Evolutionary conservation across 2,329 filamentous ascomycete genomes (phyloP).

Genomic region (Fragosphaeria purpurea): DNA sequence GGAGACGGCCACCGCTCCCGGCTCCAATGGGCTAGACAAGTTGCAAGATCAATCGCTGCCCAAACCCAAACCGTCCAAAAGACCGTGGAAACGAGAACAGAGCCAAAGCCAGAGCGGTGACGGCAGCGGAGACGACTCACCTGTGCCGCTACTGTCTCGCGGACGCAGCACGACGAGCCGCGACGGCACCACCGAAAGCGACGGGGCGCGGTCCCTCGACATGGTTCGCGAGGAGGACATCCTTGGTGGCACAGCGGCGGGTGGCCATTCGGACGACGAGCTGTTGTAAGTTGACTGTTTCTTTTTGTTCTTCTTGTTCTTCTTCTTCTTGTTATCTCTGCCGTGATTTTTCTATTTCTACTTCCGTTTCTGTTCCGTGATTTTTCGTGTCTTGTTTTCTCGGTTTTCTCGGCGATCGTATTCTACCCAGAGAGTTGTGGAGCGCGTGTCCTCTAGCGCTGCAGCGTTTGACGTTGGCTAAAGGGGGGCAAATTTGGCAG

Average conservation of each 20-base stretch:
- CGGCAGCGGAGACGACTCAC: slow-evolving; percentile 19
- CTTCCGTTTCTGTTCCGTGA: too few relatives aligned
- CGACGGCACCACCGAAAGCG: slow-evolving; percentile 27
- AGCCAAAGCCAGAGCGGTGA: slow-evolving; percentile 34
- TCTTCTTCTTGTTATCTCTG: too few relatives aligned
- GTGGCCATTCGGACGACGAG: background rate
- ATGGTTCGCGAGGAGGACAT: slow-evolving; percentile 15
- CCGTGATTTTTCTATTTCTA: too few relatives aligned
- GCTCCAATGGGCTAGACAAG: slow-evolving; percentile 33
- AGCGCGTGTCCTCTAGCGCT: too few relatives aligned
- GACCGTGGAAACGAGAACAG: slow-evolving; percentile 28
- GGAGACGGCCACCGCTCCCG: background rate
- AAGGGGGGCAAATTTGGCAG: too few relatives aligned
- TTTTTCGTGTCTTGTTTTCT: too few relatives aligned
- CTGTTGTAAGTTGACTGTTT: background rate
- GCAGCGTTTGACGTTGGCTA: too few relatives aligned
- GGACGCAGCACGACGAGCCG: slow-evolving; percentile 27
- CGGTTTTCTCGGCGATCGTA: too few relatives aligned
- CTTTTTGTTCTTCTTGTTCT: too few relatives aligned
- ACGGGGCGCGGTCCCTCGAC: slow-evolving; percentile 20
- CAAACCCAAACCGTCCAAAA: slow-evolving; percentile 39
- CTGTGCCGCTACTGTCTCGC: slow-evolving; percentile 9
- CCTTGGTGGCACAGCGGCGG: slow-evolving; percentile 18
- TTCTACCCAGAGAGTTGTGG: too few relatives aligned
- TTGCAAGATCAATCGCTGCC: slow-evolving; percentile 45